phyloP scores from a whole-genome alignment of 352 stramenopile genomes.

The Phytophthora vignae region DNA sequence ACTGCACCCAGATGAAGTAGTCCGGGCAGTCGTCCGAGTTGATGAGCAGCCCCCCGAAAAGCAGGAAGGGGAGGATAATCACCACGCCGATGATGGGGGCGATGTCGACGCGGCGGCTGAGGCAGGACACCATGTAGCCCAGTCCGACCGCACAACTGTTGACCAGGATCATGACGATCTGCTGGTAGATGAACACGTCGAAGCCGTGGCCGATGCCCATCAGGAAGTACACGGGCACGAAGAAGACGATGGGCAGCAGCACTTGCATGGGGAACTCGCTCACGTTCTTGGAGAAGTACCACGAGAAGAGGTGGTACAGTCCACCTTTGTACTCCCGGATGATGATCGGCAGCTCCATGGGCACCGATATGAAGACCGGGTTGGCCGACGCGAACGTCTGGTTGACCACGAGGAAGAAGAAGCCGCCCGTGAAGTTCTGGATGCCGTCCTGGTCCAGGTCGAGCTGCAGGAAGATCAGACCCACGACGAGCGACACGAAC shows the following conservation, averaged over 20 bases:
- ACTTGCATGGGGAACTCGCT: conserved; percentile 61
- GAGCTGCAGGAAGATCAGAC: conserved; percentile 60
- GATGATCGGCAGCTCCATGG: conserved; percentile 54
- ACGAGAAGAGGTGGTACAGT: conserved; percentile 46
- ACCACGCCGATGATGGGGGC: conserved; percentile 46
- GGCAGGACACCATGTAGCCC: conserved; percentile 52
- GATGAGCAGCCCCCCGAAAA: conserved; percentile 58
- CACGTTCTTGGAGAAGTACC: conserved; percentile 64
- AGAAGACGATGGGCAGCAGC: conserved; percentile 48
- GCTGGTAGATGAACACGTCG: conserved; percentile 42
- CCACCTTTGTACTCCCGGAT: conserved; percentile 48
- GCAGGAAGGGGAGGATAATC: conserved; percentile 49
- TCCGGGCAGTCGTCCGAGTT: conserved; percentile 47
- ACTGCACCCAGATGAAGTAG: conserved; percentile 60
- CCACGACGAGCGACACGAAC: conserved; percentile 45
- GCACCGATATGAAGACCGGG: conserved; percentile 48
- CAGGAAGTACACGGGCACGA: conserved; percentile 49
- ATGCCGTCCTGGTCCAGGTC: conserved; percentile 47
- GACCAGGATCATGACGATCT: conserved; percentile 51
- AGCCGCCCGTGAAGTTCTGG: conserved; percentile 51
- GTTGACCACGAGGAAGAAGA: conserved; percentile 62
- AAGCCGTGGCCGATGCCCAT: conserved; percentile 51
- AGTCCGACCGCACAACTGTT: conserved; percentile 45
- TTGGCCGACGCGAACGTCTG: conserved; percentile 44
- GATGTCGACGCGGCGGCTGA: conserved; percentile 41